Base-by-base conservation (phyloP, 2,329 filamentous ascomycete species). In the Talaromyces sp. region DNA sequence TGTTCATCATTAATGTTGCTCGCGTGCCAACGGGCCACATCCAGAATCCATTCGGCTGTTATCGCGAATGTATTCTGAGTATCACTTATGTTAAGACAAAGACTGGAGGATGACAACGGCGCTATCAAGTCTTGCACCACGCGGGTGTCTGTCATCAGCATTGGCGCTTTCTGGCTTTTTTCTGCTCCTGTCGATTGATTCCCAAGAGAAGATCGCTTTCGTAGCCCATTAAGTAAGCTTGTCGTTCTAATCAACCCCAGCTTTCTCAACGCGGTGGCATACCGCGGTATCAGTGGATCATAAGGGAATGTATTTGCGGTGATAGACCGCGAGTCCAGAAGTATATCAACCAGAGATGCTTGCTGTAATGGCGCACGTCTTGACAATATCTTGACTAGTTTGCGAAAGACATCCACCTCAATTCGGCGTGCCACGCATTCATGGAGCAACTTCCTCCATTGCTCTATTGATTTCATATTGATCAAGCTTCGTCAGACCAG, bases 231-330 rank as follows among this genome's bases (percentile, higher is more conserved):
- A 66, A 80, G 63, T 6, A 78, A 74, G 19, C 73, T 70, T 0
- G 77, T 72, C n/a, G 73, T 69, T 61, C 73, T 76, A 11, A 78
- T 70, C 47, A 69, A 68, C 1, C 73, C 74, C 56, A 72, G 67
- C 64, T 74, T 77, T 64, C 74, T 76, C 14, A 80, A 67, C 39
- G 72, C 71, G 64, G 80, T 77, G 41, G 78, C 72, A 69, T 80
- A 80, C 14, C 77, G 69, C 10, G 78, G 78, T 63, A 80, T 69
- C 39, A 80, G 67, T n/a, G 78, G 78, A 65, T 80, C 78, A 77
- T 78, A 80, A 50, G 74, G 71, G 14, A 63, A 63, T 37, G 47
- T 49, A 61, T 78, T 69, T 41, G 69, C 70, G 7, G 75, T 74
- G 24, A 71, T 67, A 6, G 71, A 67, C 43, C 74, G 75, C n/a